phyloP scores from a whole-genome alignment of 2,329 filamentous ascomycete genomes.

The Ceratocystis albifundus region DNA sequence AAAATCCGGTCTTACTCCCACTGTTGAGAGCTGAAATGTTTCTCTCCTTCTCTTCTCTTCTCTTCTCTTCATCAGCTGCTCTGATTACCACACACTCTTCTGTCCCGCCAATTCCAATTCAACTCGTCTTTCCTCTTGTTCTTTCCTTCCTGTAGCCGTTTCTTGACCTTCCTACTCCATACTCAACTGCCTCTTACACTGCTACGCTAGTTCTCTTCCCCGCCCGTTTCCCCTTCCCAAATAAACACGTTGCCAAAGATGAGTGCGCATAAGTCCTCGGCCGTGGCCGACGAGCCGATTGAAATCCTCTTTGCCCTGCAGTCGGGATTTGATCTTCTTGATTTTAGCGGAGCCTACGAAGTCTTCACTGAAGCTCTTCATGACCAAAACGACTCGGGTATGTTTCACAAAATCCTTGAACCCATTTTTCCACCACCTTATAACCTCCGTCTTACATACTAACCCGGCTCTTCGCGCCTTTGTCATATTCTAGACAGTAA shows the following conservation, averaged over 20 bases:
- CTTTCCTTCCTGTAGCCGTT: background rate
- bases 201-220: background rate
- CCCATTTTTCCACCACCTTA: background rate
- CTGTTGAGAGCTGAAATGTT: background rate
- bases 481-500: conserved; percentile 35
- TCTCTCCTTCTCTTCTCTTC: background rate
- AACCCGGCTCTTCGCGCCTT: background rate
- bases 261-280: conserved; percentile 46
- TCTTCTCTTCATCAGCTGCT: background rate
- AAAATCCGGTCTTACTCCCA: background rate
- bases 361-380: conserved; percentile 41
- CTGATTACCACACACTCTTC: background rate
- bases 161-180: background rate
- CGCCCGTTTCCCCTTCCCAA: conserved; percentile 15
- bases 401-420: conserved; percentile 26
- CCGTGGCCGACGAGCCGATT: conserved; percentile 48
- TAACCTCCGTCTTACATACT: background rate
- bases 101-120: background rate
- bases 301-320: conserved; percentile 51
- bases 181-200: background rate
- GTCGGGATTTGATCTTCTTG: conserved; percentile 47
- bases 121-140: background rate
- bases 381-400: conserved; percentile 43
- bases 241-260: conserved; percentile 36
- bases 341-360: conserved; percentile 47